A percentile compares a stretch with the other conserved stretches of the same genome.
phyloP scores from a whole-genome alignment of 2,329 filamentous ascomycete genomes.

The Pyricularia pennisetigena region DNA sequence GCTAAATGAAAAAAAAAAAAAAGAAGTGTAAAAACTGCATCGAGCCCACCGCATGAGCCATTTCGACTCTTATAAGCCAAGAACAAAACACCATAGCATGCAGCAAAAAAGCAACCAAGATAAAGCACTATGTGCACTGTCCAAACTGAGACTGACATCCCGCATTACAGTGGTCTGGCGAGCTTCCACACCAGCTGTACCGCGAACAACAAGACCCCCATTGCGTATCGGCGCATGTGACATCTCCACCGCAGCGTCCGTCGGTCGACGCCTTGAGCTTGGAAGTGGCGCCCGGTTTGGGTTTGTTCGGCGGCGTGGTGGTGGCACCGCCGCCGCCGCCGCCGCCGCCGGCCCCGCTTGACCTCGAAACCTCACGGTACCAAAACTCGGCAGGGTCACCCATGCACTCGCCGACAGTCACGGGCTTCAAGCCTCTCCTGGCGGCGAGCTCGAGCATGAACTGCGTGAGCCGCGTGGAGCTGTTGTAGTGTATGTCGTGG shows the following conservation, averaged over 20 bases:
- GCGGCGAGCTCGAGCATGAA: conserved; percentile 30
- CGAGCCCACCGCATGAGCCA: not conserved
- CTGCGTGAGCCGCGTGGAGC: conserved; percentile 29
- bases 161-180: not conserved
- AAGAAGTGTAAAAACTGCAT: not conserved
- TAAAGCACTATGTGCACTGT: not conserved
- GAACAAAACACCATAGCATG: not conserved
- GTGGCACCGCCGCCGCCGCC: too few relatives aligned
- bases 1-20: not conserved
- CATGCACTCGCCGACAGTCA: conserved; percentile 36
- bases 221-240: conserved; percentile 1
- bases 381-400: conserved; percentile 32
- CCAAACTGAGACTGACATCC: conserved; percentile 2
- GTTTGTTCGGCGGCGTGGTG: too few relatives aligned
- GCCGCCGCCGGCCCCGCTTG: not conserved
- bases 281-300: not conserved
- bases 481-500: conserved; percentile 35
- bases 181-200: not conserved
- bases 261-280: not conserved
- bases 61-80: not conserved
- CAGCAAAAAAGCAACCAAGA: not conserved
- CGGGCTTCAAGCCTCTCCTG: conserved; percentile 28
- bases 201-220: conserved; percentile 4
- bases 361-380: conserved; percentile 24
- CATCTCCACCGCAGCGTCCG: conserved; percentile 4